These are phyloP conservation scores for Gaultheria prostrata DNA, from an alignment of 148 eudicot species.

Conservation along the genomic window DNA sequence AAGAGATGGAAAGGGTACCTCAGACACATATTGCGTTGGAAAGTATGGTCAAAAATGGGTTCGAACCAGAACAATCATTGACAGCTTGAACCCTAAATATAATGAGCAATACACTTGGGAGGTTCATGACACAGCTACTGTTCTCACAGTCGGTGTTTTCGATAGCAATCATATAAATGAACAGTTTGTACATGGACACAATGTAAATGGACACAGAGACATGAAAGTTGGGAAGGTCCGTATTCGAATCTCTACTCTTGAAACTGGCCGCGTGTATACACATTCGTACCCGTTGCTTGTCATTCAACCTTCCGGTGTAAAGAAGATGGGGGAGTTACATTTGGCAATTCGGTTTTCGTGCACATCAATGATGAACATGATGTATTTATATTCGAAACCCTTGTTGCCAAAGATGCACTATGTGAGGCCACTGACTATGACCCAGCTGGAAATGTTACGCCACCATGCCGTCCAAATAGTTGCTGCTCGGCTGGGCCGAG, in stretches of 20 bases:
- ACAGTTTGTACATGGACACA: not conserved
- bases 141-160: slow-evolving; percentile 74
- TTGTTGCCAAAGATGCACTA: slow-evolving; percentile 89
- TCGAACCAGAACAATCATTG: slow-evolving; percentile 70
- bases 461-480: slow-evolving; percentile 57
- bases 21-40: slow-evolving; percentile 83
- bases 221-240: slow-evolving; percentile 66
- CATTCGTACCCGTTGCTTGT: slow-evolving; percentile 74
- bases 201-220: slow-evolving; percentile 28
- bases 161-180: slow-evolving; percentile 62
- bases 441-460: slow-evolving; percentile 56
- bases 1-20: slow-evolving; percentile 62
- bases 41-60: slow-evolving; percentile 88
- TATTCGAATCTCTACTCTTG: slow-evolving; percentile 77
- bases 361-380: slow-evolving; percentile 53
- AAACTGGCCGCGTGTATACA: slow-evolving; percentile 81
- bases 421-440: slow-evolving; percentile 49
- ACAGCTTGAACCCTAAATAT: slow-evolving; percentile 67
- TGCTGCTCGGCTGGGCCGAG: slow-evolving; percentile 59
- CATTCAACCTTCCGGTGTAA: slow-evolving; percentile 76
- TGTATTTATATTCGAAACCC: slow-evolving; percentile 59
- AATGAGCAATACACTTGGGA: slow-evolving; percentile 97
- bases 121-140: slow-evolving; percentile 81
- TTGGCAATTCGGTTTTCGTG: slow-evolving; percentile 80
- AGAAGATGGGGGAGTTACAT: slow-evolving; percentile 90